Evolutionary conservation across 179 eudicot species (phyloP), one percentile per base, ranked within the genome.

Genomic region (Camellia oleifera): DNA sequence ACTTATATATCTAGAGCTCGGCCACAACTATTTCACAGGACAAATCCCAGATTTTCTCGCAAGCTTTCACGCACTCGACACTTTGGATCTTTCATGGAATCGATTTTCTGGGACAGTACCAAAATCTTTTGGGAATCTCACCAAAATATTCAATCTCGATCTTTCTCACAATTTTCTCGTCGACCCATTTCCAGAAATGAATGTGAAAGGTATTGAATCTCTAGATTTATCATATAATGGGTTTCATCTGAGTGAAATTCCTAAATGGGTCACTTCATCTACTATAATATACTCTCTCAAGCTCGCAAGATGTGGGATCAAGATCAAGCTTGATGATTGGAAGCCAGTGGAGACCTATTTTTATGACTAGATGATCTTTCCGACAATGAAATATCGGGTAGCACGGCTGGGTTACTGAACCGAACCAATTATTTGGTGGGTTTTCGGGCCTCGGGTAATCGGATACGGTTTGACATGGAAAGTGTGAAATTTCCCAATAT

Each of bases 301-400:
- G 83, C 85, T 90, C 7, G 91, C 91, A 5, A 83, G 84, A 74
- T 90, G 92, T 20, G 92, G 92, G n/a, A 75, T 90, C 65, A 86
- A 88, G 88, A 50, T 88, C 17, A 90, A 83, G 50, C 40, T 90
- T 63, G 89, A 88, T 4, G 82, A 85, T 11, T 90, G 88, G 86
- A 86, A 85, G 58, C 91, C 92, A 0, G 8, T 65, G 56, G 78
- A 86, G 83, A 86, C 89, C 57, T 83, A 85, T 23, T 86, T 80
- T 71, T 83, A 84, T 75, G 92, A 86, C 46, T 86, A 80, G 75
- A 86, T 13, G 92, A 90, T 81, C 86, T 90, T 13, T 90, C 92
- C 2, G 86, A 85, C 9, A 90, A 90, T 42, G 84, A 83, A 40
- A 85, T 90, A 20, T 86, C 89, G 1, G 92, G 92, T 17, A 86